Percentiles rank a stretch among this genome's conserved stretches.
phyloP scores from a whole-genome alignment of 139 green algal genomes.

The Chlamydomonas sp. region DNA sequence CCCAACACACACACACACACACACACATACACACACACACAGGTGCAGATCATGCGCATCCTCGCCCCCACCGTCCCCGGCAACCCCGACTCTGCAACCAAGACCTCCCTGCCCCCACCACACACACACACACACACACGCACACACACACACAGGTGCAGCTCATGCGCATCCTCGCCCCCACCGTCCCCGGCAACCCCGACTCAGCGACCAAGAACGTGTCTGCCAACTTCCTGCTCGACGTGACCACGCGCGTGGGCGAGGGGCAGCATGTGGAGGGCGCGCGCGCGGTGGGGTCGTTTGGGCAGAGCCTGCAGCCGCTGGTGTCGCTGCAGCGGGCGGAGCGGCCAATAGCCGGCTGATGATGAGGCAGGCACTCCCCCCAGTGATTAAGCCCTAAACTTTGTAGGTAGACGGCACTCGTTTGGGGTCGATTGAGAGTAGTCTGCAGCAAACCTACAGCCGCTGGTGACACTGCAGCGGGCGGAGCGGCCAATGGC shows the following conservation, averaged over 20 bases:
- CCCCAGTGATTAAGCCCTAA: too few relatives aligned
- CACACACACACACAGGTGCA: constrained; percentile 14
- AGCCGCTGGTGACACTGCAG: constrained; percentile 4
- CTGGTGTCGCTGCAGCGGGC: constrained; percentile 3
- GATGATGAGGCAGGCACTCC: too few relatives aligned
- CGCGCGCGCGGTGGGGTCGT: neutral
- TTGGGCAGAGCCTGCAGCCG: neutral
- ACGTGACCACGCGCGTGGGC: neutral
- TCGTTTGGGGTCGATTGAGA: too few relatives aligned
- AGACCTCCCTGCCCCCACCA: too few relatives aligned
- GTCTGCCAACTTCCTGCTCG: neutral
- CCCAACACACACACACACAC: too few relatives aligned
- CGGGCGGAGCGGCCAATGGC: constrained; percentile 2
- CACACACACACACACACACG: too few relatives aligned
- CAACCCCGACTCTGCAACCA: too few relatives aligned
- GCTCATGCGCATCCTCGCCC: neutral
- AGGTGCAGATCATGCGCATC: too few relatives aligned
- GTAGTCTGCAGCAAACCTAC: neutral
- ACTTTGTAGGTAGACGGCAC: too few relatives aligned
- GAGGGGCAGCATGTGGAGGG: constrained; percentile 13
- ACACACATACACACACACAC: too few relatives aligned
- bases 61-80: too few relatives aligned
- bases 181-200: neutral
- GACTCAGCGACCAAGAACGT: neutral
- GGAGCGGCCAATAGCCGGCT: constrained; percentile 4